A percentile compares a stretch with the other conserved stretches of the same genome.
Conservation (phyloP, 495 filamentous ascomycete species). For the Sphaerosporella brunnea region DNA sequence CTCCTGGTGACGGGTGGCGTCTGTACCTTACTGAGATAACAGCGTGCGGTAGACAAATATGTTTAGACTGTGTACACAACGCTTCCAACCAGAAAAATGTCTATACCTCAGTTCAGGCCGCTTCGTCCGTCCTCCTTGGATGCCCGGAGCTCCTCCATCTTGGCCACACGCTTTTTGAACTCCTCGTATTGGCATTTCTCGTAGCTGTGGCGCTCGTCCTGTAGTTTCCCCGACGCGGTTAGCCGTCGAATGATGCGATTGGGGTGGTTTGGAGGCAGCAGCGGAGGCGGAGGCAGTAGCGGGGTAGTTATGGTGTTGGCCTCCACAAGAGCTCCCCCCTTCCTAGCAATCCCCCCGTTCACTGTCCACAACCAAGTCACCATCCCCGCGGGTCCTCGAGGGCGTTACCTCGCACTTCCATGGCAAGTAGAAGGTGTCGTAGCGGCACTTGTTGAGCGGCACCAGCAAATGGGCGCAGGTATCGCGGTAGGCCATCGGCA, state of each 20-base stretch:
- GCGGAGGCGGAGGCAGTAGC: slow-evolving; percentile 9
- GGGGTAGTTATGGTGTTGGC: background rate
- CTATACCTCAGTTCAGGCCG: slow-evolving; percentile 20
- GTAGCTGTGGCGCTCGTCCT: slow-evolving; percentile 92
- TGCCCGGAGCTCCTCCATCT: slow-evolving; percentile 90
- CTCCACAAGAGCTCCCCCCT: background rate
- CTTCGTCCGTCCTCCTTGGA: slow-evolving; percentile 69
- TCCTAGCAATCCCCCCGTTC: no score
- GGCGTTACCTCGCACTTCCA: slow-evolving; percentile 80
- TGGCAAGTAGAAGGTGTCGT: slow-evolving; percentile 79
- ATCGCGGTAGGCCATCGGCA: slow-evolving; percentile 83
- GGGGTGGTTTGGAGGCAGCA: no score
- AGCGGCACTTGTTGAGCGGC: slow-evolving; percentile 84
- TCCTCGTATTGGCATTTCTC: slow-evolving; percentile 98
- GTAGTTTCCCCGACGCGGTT: no score
- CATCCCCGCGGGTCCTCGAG: no score
- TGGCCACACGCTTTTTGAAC: slow-evolving; percentile 94
- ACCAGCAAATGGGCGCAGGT: slow-evolving; percentile 87
- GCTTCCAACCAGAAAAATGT: no score
- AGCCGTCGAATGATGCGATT: no score
- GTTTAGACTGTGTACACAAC: no score
- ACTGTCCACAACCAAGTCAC: no score
- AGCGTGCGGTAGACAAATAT: no score
- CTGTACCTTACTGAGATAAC: no score
- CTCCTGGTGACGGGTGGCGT: no score